These are phyloP conservation scores for Phytophthora pisi DNA, from an alignment of 352 stramenopile genomes.

Conservation along the genomic window DNA sequence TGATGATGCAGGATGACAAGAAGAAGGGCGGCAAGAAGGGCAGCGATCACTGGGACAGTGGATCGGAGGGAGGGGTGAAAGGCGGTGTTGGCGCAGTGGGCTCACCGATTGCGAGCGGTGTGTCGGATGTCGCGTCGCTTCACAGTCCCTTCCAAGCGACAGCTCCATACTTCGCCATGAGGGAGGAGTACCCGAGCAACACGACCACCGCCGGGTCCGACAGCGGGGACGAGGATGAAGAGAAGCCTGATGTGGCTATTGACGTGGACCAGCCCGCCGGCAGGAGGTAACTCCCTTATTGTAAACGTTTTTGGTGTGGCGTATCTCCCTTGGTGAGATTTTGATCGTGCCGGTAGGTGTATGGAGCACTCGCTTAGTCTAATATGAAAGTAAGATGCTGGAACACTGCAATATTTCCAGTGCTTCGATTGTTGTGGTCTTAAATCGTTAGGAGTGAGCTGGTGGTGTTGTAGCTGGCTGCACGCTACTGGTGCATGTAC, in stretches of 20 bases:
- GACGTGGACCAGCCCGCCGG: conserved; percentile 11
- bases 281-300: conserved; percentile 25
- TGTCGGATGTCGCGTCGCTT: conserved; percentile 13
- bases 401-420: neutral
- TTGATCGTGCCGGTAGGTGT: conserved; percentile 6
- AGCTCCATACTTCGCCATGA: conserved; percentile 33
- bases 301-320: conserved; percentile 18
- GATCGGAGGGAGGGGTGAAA: conserved; percentile 23
- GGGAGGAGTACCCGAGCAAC: conserved; percentile 36
- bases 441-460: too few species aligned
- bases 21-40: conserved; percentile 22
- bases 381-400: conserved; percentile 25
- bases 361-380: conserved; percentile 10
- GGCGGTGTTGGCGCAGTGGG: conserved; percentile 13
- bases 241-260: conserved; percentile 31
- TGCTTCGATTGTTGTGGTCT: neutral
- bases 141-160: conserved; percentile 9
- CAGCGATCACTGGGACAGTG: conserved; percentile 8
- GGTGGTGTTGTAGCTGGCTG: too few species aligned
- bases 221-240: conserved; percentile 20
- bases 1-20: conserved; percentile 42
- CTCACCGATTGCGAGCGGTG: conserved; percentile 19
- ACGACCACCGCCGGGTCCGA: conserved; percentile 28
- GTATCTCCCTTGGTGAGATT: conserved; percentile 24
- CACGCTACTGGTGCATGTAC: too few species aligned